Base-by-base conservation (phyloP, 495 filamentous ascomycete genomes). In the Parathielavia appendiculata region DNA sequence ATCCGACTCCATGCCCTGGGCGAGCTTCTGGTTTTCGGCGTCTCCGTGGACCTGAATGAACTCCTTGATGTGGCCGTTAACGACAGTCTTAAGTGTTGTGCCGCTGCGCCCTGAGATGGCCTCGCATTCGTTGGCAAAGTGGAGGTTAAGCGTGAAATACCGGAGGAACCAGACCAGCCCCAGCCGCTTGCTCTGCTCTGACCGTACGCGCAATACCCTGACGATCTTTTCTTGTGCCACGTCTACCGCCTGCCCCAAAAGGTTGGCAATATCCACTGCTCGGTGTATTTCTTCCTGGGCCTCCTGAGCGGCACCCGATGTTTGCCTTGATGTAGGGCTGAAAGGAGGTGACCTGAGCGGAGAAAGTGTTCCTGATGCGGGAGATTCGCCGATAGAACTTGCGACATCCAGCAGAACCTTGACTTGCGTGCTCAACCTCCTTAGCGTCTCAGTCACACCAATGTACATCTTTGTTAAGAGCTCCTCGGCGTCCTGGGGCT, bases 41-140 rank as follows among this genome's bases (percentile, higher is more conserved):
- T 93, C 88, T 7, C 86, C 85, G 57, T 91, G 86, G 5, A 81
- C 76, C 35, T 83, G 78, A 46, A 97, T 87, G 63, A 92, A 98
- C 32, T 95, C 91, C 47, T 84, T 85, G 66, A 98, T 97, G 58
- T 98, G 93, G 50, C 83, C 84, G 61, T 95, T 92, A 39, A 98
- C 89, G 2, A 95, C 80, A 4, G 83, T 92, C 69, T 96, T 96
- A 30, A 98, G 76, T 1, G 86, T 80, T 7, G 84, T 86, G 3
- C 92, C 92, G 53, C 90, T 85, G 54, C 93, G 83, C 4, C 93
- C 93, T 14, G 90, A 96, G 16, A 97, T 90, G 4, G 93, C 89
- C 70, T 99, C 93, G 64, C 93, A 99, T 68, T 99, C 93, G 63
- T 96, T 95, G 9, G 90, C 90, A 66, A 97, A 99, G 22, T 96